These are phyloP conservation scores for Geotrichum aggregatum DNA, from an alignment of 1,139 yeast species.

Conservation along the genomic window DNA sequence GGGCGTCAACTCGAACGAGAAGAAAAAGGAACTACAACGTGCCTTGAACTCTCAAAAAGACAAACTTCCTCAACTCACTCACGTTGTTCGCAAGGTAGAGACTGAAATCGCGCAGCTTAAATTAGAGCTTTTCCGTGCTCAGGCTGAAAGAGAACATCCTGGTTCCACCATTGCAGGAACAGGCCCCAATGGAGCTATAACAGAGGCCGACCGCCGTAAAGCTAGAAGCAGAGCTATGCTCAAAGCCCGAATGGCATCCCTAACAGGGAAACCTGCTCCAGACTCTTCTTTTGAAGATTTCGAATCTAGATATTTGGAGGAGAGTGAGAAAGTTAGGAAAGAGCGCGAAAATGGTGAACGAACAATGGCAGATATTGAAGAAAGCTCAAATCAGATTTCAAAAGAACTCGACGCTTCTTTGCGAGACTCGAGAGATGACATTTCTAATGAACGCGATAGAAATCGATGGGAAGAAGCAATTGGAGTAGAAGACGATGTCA, in stretches of 20 bases:
- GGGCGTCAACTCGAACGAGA: constrained; percentile 7
- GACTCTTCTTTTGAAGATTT: constrained; percentile 44
- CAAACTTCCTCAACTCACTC: constrained; percentile 63
- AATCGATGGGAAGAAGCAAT: constrained; percentile 82
- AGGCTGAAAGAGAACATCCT: constrained; percentile 61
- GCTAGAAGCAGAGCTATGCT: constrained; percentile 73
- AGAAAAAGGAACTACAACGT: constrained; percentile 47
- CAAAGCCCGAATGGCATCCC: constrained; percentile 83
- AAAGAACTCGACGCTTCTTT: constrained; percentile 49
- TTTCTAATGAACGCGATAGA: constrained; percentile 50
- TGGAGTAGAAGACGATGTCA: constrained; percentile 68
- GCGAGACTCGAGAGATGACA: constrained; percentile 36
- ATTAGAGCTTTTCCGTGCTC: constrained; percentile 55
- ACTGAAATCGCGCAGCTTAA: constrained; percentile 62
- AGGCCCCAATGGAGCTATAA: constrained; percentile 81
- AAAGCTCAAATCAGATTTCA: constrained; percentile 67
- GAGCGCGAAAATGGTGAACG: constrained; percentile 54
- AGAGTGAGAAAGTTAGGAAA: constrained; percentile 49
- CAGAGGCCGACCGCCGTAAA: constrained; percentile 74
- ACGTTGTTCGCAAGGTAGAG: constrained; percentile 58
- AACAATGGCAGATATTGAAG: constrained; percentile 61
- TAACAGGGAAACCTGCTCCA: constrained; percentile 68
- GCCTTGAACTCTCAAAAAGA: constrained; percentile 58
- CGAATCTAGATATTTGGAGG: constrained; percentile 56
- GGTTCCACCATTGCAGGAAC: constrained; percentile 67